phyloP scores from a whole-genome alignment of 2,329 filamentous ascomycete species.

The Cladosporium sp. region DNA sequence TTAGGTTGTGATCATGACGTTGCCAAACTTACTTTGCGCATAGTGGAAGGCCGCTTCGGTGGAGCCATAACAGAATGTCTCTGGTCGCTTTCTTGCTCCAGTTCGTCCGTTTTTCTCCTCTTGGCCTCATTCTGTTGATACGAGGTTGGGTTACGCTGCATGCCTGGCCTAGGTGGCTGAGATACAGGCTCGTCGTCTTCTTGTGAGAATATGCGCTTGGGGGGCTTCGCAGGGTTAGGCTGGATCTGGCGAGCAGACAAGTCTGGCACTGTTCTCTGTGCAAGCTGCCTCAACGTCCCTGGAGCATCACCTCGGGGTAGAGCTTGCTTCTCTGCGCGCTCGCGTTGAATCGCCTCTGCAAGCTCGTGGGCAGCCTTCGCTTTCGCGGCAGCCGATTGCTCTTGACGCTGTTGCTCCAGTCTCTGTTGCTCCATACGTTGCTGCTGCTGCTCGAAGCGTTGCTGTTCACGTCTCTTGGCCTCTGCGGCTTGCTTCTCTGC shows the following conservation, averaged over 20 bases:
- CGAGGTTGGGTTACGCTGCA: conserved; percentile 52
- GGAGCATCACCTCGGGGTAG: conserved; percentile 52
- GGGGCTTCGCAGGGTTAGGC: conserved; percentile 67
- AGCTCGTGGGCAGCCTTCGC: conserved; percentile 36
- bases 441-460: conserved; percentile 40
- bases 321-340: conserved; percentile 36
- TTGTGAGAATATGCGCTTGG: conserved; percentile 72
- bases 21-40: conserved; percentile 63
- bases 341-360: conserved; percentile 38
- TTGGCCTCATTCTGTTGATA: conserved; percentile 72
- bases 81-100: conserved; percentile 60
- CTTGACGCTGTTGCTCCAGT: conserved; percentile 26
- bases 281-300: conserved; percentile 56
- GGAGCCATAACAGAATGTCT: conserved; percentile 73
- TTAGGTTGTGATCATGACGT: background rate
- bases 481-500: conserved; percentile 47
- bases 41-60: conserved; percentile 77
- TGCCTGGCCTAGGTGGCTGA: conserved; percentile 54
- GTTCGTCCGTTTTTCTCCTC: conserved; percentile 74
- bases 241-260: conserved; percentile 62
- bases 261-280: conserved; percentile 59
- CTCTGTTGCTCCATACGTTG: conserved; percentile 32
- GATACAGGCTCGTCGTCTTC: conserved; percentile 65
- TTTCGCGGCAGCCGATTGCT: conserved; percentile 32
- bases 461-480: conserved; percentile 39